Evolutionary conservation across 78 protist genomes (phyloP).

Genomic region (Monosiga brevicollis): DNA sequence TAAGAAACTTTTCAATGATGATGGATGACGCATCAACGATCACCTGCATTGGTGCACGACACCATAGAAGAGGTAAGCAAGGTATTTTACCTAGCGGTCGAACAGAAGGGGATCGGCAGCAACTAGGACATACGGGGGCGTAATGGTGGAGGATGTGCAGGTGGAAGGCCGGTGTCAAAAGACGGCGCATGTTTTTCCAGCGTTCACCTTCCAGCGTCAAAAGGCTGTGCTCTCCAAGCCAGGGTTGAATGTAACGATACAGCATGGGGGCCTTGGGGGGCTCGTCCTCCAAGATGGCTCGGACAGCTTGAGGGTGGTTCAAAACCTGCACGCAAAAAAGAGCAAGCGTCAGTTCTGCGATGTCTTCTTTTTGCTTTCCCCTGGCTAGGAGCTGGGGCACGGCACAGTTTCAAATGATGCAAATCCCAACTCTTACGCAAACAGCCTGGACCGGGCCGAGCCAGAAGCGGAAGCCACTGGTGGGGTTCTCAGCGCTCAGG

Average conservation of each 20-base stretch:
- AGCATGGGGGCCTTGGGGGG: neutral
- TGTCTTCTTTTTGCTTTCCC: too few species aligned
- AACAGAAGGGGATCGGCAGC: too few species aligned
- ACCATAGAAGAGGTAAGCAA: too few species aligned
- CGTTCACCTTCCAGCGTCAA: neutral
- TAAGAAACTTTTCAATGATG: neutral
- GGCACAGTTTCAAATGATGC: too few species aligned
- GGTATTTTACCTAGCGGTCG: too few species aligned
- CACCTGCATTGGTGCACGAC: neutral
- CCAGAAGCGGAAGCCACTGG: too few species aligned
- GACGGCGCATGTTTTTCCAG: neutral
- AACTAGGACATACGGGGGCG: neutral
- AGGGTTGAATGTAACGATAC: neutral
- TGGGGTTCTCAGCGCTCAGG: too few species aligned
- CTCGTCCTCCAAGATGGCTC: neutral
- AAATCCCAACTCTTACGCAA: too few species aligned
- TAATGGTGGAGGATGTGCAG: neutral
- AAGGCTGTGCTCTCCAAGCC: neutral
- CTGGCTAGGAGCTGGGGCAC: too few species aligned
- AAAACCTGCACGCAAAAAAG: neutral
- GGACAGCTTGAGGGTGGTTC: neutral
- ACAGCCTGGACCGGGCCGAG: too few species aligned
- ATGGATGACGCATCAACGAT: neutral
- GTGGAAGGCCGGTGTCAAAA: neutral
- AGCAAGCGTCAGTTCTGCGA: neutral